These are phyloP conservation scores for Tremella mesenterica DNA, from an alignment of 768 basidiomycete species.

Conservation along the genomic window DNA sequence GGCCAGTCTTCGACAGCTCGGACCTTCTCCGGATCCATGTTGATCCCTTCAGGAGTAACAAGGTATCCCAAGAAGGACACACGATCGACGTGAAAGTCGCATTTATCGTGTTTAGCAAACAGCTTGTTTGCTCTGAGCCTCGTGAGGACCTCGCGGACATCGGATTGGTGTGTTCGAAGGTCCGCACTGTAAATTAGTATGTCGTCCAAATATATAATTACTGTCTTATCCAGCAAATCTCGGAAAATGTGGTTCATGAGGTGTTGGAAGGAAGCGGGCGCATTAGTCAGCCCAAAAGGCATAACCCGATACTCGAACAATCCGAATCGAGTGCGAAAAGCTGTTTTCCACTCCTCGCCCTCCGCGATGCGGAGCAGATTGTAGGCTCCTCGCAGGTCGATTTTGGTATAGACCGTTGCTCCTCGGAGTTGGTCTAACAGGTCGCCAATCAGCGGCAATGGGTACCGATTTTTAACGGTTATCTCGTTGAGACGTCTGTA, in stretches of 20 bases:
- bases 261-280: slow-evolving; percentile 23
- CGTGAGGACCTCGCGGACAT: slow-evolving; percentile 12
- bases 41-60: slow-evolving; percentile 4
- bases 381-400: slow-evolving; percentile 47
- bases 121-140: slow-evolving; percentile 11
- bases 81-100: slow-evolving; percentile 13
- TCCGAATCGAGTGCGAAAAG: slow-evolving; percentile 40
- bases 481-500: slow-evolving; percentile 30
- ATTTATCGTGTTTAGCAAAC: slow-evolving; percentile 20
- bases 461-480: slow-evolving; percentile 20
- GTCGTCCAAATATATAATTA: slow-evolving; percentile 25
- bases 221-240: slow-evolving; percentile 13
- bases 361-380: slow-evolving; percentile 47
- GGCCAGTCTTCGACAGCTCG: slow-evolving; percentile 13
- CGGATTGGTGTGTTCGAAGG: slow-evolving; percentile 11
- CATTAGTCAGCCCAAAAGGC: slow-evolving; percentile 30
- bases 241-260: slow-evolving; percentile 22
- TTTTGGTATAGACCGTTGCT: slow-evolving; percentile 22
- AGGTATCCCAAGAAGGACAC: slow-evolving; percentile 28
- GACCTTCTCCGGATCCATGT: slow-evolving; percentile 9
- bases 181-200: slow-evolving; percentile 19
- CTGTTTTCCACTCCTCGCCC: slow-evolving; percentile 49
- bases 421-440: slow-evolving; percentile 12
- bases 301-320: slow-evolving; percentile 24
- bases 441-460: slow-evolving; percentile 27